phyloP scores from a whole-genome alignment of 192 early-diverging fungal species.

The Bifiguratus adelaidae region DNA sequence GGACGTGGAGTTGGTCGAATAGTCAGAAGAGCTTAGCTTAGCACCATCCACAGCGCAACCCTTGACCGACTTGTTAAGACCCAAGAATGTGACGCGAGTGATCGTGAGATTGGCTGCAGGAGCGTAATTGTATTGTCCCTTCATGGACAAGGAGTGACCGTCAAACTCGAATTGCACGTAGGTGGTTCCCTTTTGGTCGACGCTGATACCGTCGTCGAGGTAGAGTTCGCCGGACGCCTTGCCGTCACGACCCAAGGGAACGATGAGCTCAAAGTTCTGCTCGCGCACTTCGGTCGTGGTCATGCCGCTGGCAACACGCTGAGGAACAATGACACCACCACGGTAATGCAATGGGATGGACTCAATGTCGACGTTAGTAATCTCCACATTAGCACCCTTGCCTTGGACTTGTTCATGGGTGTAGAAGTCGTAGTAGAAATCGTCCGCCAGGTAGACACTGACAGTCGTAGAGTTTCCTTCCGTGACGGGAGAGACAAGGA shows the following conservation, averaged over 20 bases:
- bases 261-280: constrained; percentile 27
- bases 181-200: not conserved
- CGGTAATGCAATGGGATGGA: constrained; percentile 40
- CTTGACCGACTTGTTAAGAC: not conserved
- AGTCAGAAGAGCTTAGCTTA: not conserved
- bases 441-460: constrained; percentile 38
- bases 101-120: not conserved
- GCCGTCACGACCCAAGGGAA: constrained; percentile 30
- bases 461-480: constrained; percentile 29
- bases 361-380: constrained; percentile 12
- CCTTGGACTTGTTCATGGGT: constrained; percentile 16
- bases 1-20: not conserved
- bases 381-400: not conserved
- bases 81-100: constrained; percentile 1
- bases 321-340: constrained; percentile 39
- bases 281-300: constrained; percentile 27
- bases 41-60: not conserved
- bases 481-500: constrained; percentile 45
- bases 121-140: not conserved
- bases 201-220: constrained; percentile 36
- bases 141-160: not conserved
- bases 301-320: constrained; percentile 21
- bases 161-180: constrained; percentile 1
- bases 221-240: constrained; percentile 32
- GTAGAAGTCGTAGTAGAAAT: constrained; percentile 46